Percentiles rank a stretch among this genome's conserved stretches.
phyloP scores from a whole-genome alignment of 768 basidiomycete genomes.

The Dacryopinax primogenitus region DNA sequence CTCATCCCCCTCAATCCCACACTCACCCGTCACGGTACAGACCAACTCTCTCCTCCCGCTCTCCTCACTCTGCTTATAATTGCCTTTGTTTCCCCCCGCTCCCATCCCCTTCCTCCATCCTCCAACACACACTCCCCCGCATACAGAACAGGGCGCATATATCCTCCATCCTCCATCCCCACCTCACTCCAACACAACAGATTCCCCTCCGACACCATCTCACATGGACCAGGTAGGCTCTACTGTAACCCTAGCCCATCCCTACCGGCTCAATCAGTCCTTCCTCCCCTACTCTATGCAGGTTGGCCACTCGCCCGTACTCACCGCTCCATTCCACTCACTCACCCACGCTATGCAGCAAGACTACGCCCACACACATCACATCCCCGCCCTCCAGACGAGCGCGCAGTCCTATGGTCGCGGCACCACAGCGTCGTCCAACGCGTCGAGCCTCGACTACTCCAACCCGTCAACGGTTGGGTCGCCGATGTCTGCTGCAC shows the following conservation, averaged over 20 bases:
- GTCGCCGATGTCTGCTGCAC: not conserved
- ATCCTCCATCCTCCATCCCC: not conserved
- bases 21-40: too few species aligned
- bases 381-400: slow-evolving; percentile 6
- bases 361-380: slow-evolving; percentile 2
- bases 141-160: not conserved
- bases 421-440: not conserved
- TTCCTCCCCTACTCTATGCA: slow-evolving; percentile 8
- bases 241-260: slow-evolving; percentile 4
- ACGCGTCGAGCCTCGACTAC: not conserved
- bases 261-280: slow-evolving; percentile 7
- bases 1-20: too few species aligned
- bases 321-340: not conserved
- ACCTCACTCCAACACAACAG: not conserved
- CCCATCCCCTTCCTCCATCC: not conserved
- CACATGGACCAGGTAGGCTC: slow-evolving; percentile 9
- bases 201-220: not conserved
- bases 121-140: not conserved
- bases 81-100: too few species aligned
- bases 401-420: not conserved
- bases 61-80: too few species aligned
- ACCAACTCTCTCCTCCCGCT: too few species aligned
- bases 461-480: too few species aligned
- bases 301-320: not conserved
- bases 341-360: slow-evolving; percentile 7